A percentile compares a stretch with the other conserved stretches of the same genome.
These are phyloP conservation scores for Cylindrodendrum hubeiense DNA, from an alignment of 2,329 filamentous ascomycete species.

Conservation along the genomic window DNA sequence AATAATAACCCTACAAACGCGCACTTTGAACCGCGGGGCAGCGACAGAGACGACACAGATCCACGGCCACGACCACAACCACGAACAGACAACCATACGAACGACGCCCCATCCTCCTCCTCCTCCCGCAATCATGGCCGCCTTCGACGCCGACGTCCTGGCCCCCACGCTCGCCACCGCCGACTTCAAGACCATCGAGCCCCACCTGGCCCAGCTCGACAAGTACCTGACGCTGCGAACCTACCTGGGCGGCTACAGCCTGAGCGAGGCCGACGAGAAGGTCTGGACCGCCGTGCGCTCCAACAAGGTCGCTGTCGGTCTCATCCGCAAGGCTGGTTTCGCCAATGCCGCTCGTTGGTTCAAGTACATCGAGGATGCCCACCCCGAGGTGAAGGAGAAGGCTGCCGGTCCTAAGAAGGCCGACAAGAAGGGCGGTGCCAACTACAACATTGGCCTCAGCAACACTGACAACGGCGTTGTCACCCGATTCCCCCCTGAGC, in stretches of 20 bases:
- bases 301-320: constrained; percentile 86
- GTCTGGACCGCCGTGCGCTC: constrained; percentile 86
- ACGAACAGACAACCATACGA: constrained; percentile 1
- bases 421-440: constrained; percentile 81
- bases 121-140: constrained; percentile 37
- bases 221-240: constrained; percentile 89
- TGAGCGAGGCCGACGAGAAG: constrained; percentile 82
- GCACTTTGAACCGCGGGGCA: constrained; percentile 23
- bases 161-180: constrained; percentile 43
- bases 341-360: constrained; percentile 90
- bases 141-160: constrained; percentile 42
- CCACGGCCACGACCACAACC: neutral
- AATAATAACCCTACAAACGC: constrained; percentile 32
- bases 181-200: constrained; percentile 86
- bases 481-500: constrained; percentile 93
- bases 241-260: constrained; percentile 84
- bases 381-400: constrained; percentile 80
- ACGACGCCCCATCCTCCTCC: constrained; percentile 5
- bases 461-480: constrained; percentile 91
- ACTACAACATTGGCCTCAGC: constrained; percentile 88
- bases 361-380: constrained; percentile 82
- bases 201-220: constrained; percentile 81
- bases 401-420: constrained; percentile 71
- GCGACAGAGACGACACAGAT: neutral
- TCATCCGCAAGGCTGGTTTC: constrained; percentile 82